Base-by-base conservation (phyloP, 371 early-diverging fungal genomes). In the Dinochytrium kinnereticum region DNA sequence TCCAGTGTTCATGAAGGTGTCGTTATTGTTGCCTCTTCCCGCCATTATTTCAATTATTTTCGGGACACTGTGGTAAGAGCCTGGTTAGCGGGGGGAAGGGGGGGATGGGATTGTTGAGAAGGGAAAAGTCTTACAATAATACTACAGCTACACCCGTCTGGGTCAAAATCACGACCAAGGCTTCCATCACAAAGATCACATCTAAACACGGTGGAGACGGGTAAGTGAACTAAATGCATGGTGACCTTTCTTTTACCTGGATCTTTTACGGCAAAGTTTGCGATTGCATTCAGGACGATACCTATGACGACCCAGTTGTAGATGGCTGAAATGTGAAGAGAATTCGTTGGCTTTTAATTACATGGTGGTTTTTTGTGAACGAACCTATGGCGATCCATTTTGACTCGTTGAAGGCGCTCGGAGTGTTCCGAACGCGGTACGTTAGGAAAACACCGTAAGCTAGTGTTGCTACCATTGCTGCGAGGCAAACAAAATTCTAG, bases 291-390 rank as follows among this genome's bases (percentile, higher is more conserved):
- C 38, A 73, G 61, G 10, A 73, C 69, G 28, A 73, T 55, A 30
- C 73, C 73, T 30, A 73, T 59, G 37, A 73, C 68, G 59, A 61
- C 69, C 73, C 73, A 67, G 68, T 68, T 67, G 50, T 73, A 72
- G 15, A 72, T 31, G 13, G 71, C 61, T 59, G n/a, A 44, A 26
- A 24, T 15, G 26, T 21, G 26, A 53, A 26, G 24, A 34, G 51
- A 71, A 40, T 31, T 13, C 28, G 55, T 10, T 15, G 17, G 19
- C 13, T 51, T 30, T 69, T 30, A 19, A 33, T 49, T 68, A 24
- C 34, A 30, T 36, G 21, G 34, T 3, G 36, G 7, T 33, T 7
- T 24, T 15, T 61, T 3, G 34, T 51, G 15, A 33, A 50, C 69
- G 5, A 24, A 39, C 57, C 72, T 21, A 68, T 34, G 10, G 68